Percentiles rank a stretch among this genome's conserved stretches.
phyloP scores from a whole-genome alignment of 2,329 filamentous ascomycete species.

The Colletotrichum musicola region DNA sequence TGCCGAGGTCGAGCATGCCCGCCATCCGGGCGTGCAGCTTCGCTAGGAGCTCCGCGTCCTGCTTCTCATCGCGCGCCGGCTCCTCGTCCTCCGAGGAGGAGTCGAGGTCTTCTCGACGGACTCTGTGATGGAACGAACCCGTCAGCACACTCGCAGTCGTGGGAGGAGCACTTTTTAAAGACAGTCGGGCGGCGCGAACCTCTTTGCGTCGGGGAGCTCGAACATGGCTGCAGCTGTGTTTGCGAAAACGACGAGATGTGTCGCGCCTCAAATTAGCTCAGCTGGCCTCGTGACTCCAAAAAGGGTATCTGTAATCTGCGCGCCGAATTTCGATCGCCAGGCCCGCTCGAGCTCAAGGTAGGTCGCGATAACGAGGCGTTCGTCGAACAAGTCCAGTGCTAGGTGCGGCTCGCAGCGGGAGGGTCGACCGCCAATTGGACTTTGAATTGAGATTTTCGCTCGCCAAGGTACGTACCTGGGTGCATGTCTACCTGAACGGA shows the following conservation, averaged over 20 bases:
- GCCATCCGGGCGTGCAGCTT: conserved; percentile 63
- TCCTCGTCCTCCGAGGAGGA: conserved; percentile 49
- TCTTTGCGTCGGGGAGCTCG: conserved; percentile 64
- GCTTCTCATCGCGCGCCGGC: conserved; percentile 47
- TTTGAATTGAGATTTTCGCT: conserved; percentile 27
- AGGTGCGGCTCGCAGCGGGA: conserved; percentile 18
- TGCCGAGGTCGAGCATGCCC: conserved; percentile 57
- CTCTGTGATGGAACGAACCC: conserved; percentile 51
- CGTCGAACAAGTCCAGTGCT: neutral
- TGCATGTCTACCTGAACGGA: too few species aligned
- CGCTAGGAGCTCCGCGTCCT: conserved; percentile 55
- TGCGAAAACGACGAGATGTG: neutral
- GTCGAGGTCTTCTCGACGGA: conserved; percentile 67
- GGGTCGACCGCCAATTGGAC: neutral
- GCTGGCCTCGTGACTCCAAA: neutral
- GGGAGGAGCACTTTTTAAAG: neutral
- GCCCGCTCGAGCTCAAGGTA: neutral
- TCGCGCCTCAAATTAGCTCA: neutral
- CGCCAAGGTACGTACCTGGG: neutral
- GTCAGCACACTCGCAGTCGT: neutral
- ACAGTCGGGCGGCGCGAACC: conserved; percentile 50
- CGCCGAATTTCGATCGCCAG: conserved; percentile 9
- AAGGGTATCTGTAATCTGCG: neutral
- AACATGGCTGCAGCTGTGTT: conserved; percentile 55
- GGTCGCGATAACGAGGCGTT: too few species aligned